Percentiles rank a stretch among this genome's conserved stretches.
Conservation (phyloP, 805 yeast species). For the Sugiyamaella valdiviana region DNA sequence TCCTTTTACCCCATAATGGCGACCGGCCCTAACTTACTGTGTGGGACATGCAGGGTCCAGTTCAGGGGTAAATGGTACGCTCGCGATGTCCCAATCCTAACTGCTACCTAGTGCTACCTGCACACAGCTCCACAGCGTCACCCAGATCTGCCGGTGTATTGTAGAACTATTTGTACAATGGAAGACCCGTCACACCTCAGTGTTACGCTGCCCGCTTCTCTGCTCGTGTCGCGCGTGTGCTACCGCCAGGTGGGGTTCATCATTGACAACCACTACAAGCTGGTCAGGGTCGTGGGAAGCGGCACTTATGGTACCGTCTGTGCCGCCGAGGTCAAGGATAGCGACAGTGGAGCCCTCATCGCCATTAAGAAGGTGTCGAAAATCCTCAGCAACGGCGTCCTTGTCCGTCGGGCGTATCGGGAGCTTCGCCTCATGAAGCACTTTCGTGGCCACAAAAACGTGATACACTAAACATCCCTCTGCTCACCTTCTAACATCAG, state of each 20-base stretch:
- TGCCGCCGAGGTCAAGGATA: conserved; percentile 49
- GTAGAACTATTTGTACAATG: no score
- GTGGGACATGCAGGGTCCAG: no score
- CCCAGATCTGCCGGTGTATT: no score
- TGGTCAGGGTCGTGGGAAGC: conserved; percentile 59
- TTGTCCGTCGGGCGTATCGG: conserved; percentile 73
- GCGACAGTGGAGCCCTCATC: conserved; percentile 35
- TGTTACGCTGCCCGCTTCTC: no score
- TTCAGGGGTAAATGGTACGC: no score
- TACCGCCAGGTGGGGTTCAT: conserved; percentile 37
- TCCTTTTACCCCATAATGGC: no score
- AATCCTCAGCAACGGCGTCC: conserved; percentile 59
- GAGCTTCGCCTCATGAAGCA: conserved; percentile 76
- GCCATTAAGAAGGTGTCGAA: conserved; percentile 79
- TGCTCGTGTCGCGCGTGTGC: neutral
- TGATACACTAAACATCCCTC: conserved; percentile 21
- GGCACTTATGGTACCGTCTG: conserved; percentile 86
- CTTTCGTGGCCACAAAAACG: conserved; percentile 80
- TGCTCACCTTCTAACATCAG: conserved; percentile 18
- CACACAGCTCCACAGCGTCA: no score
- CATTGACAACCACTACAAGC: conserved; percentile 53
- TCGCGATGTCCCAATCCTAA: no score
- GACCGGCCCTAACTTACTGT: no score
- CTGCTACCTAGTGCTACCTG: no score
- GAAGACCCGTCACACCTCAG: no score